phyloP scores from a whole-genome alignment of 2,329 filamentous ascomycete genomes.

The Arthrobotrys musiformis region DNA sequence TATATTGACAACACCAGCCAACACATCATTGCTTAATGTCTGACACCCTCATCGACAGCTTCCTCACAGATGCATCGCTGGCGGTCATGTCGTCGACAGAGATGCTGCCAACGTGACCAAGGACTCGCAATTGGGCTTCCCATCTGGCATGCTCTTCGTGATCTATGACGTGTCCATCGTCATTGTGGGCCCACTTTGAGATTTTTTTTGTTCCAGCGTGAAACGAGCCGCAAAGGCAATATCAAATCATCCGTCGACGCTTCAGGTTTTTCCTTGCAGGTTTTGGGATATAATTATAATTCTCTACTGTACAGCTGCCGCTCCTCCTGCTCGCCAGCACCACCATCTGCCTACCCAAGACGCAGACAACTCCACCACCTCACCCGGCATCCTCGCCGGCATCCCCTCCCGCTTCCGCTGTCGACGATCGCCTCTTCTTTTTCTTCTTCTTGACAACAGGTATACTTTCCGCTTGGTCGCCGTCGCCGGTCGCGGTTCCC shows the following conservation, averaged over 20 bases:
- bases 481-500: too few relatives aligned
- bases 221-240: slow-evolving; percentile 27
- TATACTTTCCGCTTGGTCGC: slow-evolving; percentile 17
- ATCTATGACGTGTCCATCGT: slow-evolving; percentile 54
- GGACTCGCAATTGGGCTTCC: neutral
- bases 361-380: slow-evolving; percentile 39
- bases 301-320: slow-evolving; percentile 36
- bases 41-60: slow-evolving; percentile 43
- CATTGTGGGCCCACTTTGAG: slow-evolving; percentile 20
- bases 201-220: slow-evolving; percentile 25
- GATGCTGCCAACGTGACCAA: slow-evolving; percentile 51
- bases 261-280: slow-evolving; percentile 12
- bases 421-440: slow-evolving; percentile 63
- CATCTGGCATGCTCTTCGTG: slow-evolving; percentile 30
- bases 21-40: slow-evolving; percentile 47
- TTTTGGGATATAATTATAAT: slow-evolving; percentile 33
- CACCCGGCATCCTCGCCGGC: slow-evolving; percentile 55
- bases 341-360: slow-evolving; percentile 18
- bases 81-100: slow-evolving; percentile 17
- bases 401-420: slow-evolving; percentile 57
- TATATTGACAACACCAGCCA: slow-evolving; percentile 48
- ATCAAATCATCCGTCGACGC: slow-evolving; percentile 25
- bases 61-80: slow-evolving; percentile 20
- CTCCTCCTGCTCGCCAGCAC: slow-evolving; percentile 25
- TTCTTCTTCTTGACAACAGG: slow-evolving; percentile 67